Percentiles rank a stretch among this genome's conserved stretches.
These are phyloP conservation scores for Naematelia aurantialba DNA, from an alignment of 768 basidiomycete species.

Conservation along the genomic window DNA sequence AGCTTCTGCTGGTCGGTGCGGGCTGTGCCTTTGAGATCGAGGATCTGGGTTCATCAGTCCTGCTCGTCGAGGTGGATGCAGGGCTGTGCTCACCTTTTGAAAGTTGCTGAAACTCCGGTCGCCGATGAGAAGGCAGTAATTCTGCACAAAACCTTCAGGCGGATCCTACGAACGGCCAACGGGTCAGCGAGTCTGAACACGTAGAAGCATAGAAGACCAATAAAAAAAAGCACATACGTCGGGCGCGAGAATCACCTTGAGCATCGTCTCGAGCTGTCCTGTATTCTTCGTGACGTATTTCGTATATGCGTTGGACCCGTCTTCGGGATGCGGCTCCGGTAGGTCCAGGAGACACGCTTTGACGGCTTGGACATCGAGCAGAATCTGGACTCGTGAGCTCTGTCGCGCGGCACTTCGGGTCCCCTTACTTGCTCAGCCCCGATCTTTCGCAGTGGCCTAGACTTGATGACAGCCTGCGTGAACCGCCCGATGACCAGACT, in stretches of 20 bases:
- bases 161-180: constrained; percentile 70
- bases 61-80: not conserved
- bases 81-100: constrained; percentile 70
- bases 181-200: too few species aligned
- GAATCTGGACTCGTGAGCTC: constrained; percentile 55
- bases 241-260: constrained; percentile 93
- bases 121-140: constrained; percentile 89
- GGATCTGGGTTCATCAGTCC: constrained; percentile 59
- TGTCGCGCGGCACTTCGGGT: not conserved
- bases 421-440: constrained; percentile 83
- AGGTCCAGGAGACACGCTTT: constrained; percentile 77
- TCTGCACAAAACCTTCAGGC: constrained; percentile 83
- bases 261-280: constrained; percentile 76
- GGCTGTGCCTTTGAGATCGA: constrained; percentile 90
- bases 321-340: constrained; percentile 58
- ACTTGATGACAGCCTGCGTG: constrained; percentile 81
- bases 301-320: constrained; percentile 57
- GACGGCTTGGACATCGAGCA: constrained; percentile 84
- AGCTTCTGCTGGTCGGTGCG: constrained; percentile 81
- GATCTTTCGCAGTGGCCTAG: constrained; percentile 82
- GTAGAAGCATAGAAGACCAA: constrained; percentile 3
- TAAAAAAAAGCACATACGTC: constrained; percentile 58
- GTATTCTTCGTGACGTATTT: constrained; percentile 77
- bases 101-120: constrained; percentile 96
- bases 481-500: constrained; percentile 83